Evolutionary conservation across 306 rosid species (phyloP).

Genomic region (Castanea mollissima): DNA sequence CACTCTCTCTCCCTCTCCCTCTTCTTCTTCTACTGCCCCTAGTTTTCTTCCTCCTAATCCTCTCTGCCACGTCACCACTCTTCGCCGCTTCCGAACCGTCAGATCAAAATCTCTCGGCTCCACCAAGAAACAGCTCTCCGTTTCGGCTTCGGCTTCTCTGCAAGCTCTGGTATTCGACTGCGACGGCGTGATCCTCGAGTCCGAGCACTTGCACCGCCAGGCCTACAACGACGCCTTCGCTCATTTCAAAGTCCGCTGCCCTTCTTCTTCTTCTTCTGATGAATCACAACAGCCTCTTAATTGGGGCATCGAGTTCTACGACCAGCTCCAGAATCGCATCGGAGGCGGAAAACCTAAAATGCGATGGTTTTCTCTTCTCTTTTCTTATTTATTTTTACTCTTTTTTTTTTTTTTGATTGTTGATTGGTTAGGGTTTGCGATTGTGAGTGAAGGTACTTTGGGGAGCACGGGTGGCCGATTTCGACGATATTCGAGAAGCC

Average conservation of each 20-base stretch:
- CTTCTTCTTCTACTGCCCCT: constrained; percentile 7
- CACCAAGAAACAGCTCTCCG: constrained; percentile 28
- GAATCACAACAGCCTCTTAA: constrained; percentile 48
- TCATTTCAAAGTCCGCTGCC: constrained; percentile 67
- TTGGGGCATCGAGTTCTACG: constrained; percentile 74
- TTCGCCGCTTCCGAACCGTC: constrained; percentile 12
- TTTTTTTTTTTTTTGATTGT: background rate
- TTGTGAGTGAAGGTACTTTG: constrained; percentile 43
- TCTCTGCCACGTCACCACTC: constrained; percentile 25
- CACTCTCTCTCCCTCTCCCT: constrained; percentile 16
- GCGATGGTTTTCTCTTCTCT: constrained; percentile 58
- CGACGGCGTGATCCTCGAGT: constrained; percentile 88
- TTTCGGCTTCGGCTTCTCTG: constrained; percentile 53
- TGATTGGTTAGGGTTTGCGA: constrained; percentile 4
- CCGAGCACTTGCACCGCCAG: constrained; percentile 91
- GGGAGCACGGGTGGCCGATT: constrained; percentile 86
- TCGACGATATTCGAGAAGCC: constrained; percentile 68
- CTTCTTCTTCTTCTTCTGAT: constrained; percentile 55
- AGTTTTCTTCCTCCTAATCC: constrained; percentile 23
- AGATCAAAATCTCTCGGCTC: background rate
- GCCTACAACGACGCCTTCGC: constrained; percentile 86
- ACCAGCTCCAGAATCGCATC: constrained; percentile 74
- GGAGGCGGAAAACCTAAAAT: constrained; percentile 99
- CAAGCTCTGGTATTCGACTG: constrained; percentile 89
- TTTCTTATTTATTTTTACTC: background rate